phyloP scores from a whole-genome alignment of 176 grass and related monocot genomes.

The Elaeis guineensis region DNA sequence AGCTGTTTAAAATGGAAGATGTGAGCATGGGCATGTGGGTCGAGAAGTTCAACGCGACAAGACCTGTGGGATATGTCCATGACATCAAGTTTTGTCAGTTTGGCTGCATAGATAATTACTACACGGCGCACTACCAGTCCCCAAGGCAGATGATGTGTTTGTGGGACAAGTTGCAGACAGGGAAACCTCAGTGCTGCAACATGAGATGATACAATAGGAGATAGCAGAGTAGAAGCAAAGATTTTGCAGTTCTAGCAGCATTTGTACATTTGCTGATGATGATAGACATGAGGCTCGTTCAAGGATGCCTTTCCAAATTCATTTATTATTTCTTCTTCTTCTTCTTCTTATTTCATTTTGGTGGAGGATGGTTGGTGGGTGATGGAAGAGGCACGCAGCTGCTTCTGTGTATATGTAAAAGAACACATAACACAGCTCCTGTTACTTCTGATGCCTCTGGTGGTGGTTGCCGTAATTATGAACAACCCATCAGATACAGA shows the following conservation, averaged over 20 bases:
- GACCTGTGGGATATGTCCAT: slow-evolving; percentile 52
- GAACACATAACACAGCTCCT: too few species aligned
- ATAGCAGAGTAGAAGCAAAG: slow-evolving; percentile 5
- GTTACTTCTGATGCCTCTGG: too few species aligned
- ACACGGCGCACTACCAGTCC: slow-evolving; percentile 77
- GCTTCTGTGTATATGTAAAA: too few species aligned
- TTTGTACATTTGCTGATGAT: too few species aligned
- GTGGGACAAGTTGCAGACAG: slow-evolving; percentile 63
- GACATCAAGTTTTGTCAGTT: slow-evolving; percentile 71
- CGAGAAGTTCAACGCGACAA: slow-evolving; percentile 56
- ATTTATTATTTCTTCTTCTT: too few species aligned
- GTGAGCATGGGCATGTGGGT: slow-evolving; percentile 99
- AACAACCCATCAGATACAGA: too few species aligned
- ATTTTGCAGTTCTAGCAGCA: neutral
- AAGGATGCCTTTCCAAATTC: too few species aligned
- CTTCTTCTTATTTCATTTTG: too few species aligned
- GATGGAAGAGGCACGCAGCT: too few species aligned
- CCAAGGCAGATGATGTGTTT: slow-evolving; percentile 81
- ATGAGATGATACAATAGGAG: slow-evolving; percentile 34
- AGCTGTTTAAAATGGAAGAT: slow-evolving; percentile 98
- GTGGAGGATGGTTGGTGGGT: too few species aligned
- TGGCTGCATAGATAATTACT: slow-evolving; percentile 73
- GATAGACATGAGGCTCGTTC: too few species aligned
- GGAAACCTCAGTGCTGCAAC: slow-evolving; percentile 67
- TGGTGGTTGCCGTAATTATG: too few species aligned